phyloP scores from a whole-genome alignment of 257 asterid genomes.

The Ballota nigra region DNA sequence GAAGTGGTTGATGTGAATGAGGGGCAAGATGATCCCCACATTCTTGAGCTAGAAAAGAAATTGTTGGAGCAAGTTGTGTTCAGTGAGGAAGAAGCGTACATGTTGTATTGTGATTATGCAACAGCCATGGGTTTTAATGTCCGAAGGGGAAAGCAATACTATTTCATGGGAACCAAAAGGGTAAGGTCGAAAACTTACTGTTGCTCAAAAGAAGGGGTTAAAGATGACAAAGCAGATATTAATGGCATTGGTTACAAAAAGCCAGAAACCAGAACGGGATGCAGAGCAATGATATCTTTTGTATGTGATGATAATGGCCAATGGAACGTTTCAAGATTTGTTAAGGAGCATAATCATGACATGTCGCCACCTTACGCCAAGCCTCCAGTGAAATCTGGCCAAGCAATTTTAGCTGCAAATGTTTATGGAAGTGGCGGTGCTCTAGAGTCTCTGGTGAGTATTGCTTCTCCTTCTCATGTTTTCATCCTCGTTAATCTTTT shows the following conservation, averaged over 20 bases:
- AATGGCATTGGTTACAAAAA: slow-evolving; percentile 40
- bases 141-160: slow-evolving; percentile 67
- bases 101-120: slow-evolving; percentile 69
- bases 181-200: slow-evolving; percentile 59
- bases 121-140: slow-evolving; percentile 67
- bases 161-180: slow-evolving; percentile 65
- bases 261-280: slow-evolving; percentile 68
- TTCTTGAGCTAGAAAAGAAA: slow-evolving; percentile 42
- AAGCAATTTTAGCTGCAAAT: slow-evolving; percentile 56
- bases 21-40: slow-evolving; percentile 39
- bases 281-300: slow-evolving; percentile 68
- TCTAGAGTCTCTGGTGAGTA: slow-evolving; percentile 47
- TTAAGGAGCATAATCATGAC: slow-evolving; percentile 72
- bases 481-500: neutral
- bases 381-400: slow-evolving; percentile 61
- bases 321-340: slow-evolving; percentile 64
- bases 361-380: slow-evolving; percentile 55
- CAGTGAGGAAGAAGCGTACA: slow-evolving; percentile 72
- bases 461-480: slow-evolving; percentile 1
- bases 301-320: slow-evolving; percentile 50
- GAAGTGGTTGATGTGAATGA: slow-evolving; percentile 57
- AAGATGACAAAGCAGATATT: slow-evolving; percentile 47
- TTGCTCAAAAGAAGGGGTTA: slow-evolving; percentile 71
- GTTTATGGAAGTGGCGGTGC: slow-evolving; percentile 47
- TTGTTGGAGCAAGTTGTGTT: slow-evolving; percentile 49